Evolutionary conservation across 495 filamentous ascomycete genomes (phyloP).

Genomic region (Sordaria brevicollis): DNA sequence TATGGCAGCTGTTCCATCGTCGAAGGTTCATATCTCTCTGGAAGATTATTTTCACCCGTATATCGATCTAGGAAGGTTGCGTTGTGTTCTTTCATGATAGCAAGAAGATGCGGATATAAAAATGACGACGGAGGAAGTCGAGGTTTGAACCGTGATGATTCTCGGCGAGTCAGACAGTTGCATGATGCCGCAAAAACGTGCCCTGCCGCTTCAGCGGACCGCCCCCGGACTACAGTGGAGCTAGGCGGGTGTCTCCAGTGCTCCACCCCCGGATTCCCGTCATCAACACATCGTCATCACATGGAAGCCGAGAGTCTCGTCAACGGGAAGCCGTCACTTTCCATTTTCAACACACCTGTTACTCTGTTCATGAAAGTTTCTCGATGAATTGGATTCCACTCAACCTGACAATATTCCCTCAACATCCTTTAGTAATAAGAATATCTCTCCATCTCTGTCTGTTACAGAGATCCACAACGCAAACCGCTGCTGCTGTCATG

Average conservation of each 20-base stretch:
- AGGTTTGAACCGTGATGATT: not conserved
- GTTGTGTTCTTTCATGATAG: no score
- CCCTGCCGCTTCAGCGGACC: not conserved
- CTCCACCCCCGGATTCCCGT: not conserved
- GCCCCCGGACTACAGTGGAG: not conserved
- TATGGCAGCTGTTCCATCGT: no score
- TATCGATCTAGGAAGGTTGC: no score
- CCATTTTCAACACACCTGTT: not conserved
- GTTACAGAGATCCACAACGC: not conserved
- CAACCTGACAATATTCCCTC: not conserved
- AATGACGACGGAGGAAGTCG: no score
- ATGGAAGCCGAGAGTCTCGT: not conserved
- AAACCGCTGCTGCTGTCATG: not conserved
- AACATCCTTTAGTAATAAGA: not conserved
- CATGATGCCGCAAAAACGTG: not conserved
- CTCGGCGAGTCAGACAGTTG: not conserved
- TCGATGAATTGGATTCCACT: not conserved
- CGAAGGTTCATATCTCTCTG: no score
- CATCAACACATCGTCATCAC: not conserved
- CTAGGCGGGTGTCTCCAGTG: not conserved
- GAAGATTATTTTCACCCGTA: no score
- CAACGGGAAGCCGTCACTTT: not conserved
- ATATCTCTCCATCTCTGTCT: no score
- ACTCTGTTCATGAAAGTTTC: not conserved
- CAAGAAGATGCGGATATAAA: no score